These are phyloP conservation scores for Furcasterigmium furcatum DNA, from an alignment of 2,329 filamentous ascomycete genomes.

Conservation along the genomic window DNA sequence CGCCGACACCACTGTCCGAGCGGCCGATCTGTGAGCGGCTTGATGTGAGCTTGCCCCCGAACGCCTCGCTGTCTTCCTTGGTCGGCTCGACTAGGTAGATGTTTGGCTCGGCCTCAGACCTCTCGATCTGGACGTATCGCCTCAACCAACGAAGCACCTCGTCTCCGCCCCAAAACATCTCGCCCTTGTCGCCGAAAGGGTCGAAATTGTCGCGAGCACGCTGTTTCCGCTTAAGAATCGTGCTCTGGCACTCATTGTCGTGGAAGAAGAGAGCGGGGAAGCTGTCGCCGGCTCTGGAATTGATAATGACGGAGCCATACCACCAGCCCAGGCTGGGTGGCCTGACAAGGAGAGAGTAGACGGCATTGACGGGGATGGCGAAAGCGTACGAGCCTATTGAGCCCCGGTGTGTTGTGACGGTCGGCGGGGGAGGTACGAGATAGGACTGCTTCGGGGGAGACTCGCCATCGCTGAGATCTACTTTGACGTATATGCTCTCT, in stretches of 20 bases:
- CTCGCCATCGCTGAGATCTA: conserved; percentile 80
- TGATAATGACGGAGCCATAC: conserved; percentile 95
- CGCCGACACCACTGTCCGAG: conserved; percentile 27
- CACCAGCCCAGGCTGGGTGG: conserved; percentile 97
- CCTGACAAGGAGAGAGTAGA: conserved; percentile 86
- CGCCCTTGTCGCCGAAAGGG: conserved; percentile 79
- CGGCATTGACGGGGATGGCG: conserved; percentile 81
- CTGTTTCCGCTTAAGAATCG: conserved; percentile 89
- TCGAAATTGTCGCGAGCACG: conserved; percentile 82
- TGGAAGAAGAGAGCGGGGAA: conserved; percentile 98
- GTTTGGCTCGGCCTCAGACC: conserved; percentile 82
- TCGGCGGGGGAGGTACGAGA: conserved; percentile 87
- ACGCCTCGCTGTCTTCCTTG: conserved; percentile 78
- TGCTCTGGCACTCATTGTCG: conserved; percentile 93
- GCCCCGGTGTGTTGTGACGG: conserved; percentile 71
- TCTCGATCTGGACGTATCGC: conserved; percentile 77
- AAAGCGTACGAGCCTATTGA: conserved; percentile 83
- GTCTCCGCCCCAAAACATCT: conserved; percentile 97
- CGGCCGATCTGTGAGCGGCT: conserved; percentile 40
- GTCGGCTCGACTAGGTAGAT: conserved; percentile 88
- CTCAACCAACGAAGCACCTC: conserved; percentile 90
- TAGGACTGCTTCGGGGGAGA: conserved; percentile 82
- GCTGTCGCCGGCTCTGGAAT: conserved; percentile 84
- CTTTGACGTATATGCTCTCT: conserved; percentile 88
- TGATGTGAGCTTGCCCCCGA: conserved; percentile 61